phyloP scores from a whole-genome alignment of 2,329 filamentous ascomycete genomes.

The Trichophaea hybrida region DNA sequence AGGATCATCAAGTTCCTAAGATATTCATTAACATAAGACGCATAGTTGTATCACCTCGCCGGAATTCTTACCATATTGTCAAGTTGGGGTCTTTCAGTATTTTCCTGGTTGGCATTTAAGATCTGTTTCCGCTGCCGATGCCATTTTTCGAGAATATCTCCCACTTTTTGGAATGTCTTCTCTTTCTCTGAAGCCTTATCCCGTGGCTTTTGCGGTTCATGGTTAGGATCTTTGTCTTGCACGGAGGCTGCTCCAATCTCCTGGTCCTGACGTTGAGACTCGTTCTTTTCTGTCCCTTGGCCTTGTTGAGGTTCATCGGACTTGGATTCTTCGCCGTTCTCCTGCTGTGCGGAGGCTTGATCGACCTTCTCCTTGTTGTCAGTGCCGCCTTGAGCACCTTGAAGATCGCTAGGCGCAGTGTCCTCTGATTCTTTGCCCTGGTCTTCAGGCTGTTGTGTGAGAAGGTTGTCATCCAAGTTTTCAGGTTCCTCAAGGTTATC shows the following conservation, averaged over 20 bases:
- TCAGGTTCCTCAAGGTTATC: constrained; percentile 31
- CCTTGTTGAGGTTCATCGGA: constrained; percentile 40
- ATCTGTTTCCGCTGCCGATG: constrained; percentile 81
- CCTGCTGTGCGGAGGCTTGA: constrained; percentile 46
- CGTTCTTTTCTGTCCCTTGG: constrained; percentile 37
- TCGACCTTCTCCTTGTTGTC: constrained; percentile 49
- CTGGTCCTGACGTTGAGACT: constrained; percentile 48
- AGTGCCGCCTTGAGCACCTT: constrained; percentile 50
- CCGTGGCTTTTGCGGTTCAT: constrained; percentile 31
- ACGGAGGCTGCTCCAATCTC: constrained; percentile 22
- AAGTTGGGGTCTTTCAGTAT: constrained; percentile 41
- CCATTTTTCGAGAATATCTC: constrained; percentile 84
- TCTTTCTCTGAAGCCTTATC: constrained; percentile 34
- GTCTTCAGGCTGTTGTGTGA: constrained; percentile 33
- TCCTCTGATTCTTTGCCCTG: constrained; percentile 40
- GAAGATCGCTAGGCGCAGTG: constrained; percentile 48
- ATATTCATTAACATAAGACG: constrained; percentile 6
- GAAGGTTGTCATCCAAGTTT: constrained; percentile 28
- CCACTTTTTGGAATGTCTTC: constrained; percentile 71
- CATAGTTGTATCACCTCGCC: not conserved
- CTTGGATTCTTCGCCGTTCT: constrained; percentile 52
- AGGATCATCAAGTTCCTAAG: constrained; percentile 53
- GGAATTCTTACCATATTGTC: constrained; percentile 23
- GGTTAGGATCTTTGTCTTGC: constrained; percentile 6
- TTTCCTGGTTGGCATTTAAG: constrained; percentile 43